These are phyloP conservation scores for Aspergillus puulaauensis DNA, from an alignment of 2,329 filamentous ascomycete species.

Conservation along the genomic window DNA sequence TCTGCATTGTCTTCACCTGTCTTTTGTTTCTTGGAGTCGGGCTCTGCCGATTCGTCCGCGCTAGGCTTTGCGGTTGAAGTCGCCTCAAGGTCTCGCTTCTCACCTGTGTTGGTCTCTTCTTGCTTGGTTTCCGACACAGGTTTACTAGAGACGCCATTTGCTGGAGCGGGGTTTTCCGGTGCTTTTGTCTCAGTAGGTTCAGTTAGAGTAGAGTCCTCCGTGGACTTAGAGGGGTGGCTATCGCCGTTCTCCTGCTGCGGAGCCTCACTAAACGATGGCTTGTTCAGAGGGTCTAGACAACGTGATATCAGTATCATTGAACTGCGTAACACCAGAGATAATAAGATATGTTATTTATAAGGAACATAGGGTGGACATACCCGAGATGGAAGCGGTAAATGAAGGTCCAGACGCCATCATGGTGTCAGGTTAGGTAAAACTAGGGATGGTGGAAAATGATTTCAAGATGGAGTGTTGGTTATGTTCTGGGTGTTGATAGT, in stretches of 20 bases:
- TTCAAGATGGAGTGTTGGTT: neutral
- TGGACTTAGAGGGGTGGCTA: conserved; percentile 1
- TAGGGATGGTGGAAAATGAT: conserved; percentile 16
- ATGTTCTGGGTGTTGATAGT: neutral
- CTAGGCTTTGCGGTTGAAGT: conserved; percentile 13
- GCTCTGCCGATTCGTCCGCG: conserved; percentile 19
- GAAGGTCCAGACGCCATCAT: conserved; percentile 33
- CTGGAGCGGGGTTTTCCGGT: conserved; percentile 2
- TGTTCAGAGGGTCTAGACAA: conserved; percentile 11
- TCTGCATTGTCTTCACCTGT: conserved; percentile 16
- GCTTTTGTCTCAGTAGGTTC: conserved; percentile 10
- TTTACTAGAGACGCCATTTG: neutral
- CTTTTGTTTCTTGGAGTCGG: conserved; percentile 38
- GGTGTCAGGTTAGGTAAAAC: conserved; percentile 5
- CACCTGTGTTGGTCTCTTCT: conserved; percentile 16
- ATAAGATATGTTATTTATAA: neutral
- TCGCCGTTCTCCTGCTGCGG: conserved; percentile 11
- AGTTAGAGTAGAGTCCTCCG: conserved; percentile 1
- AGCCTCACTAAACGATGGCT: neutral
- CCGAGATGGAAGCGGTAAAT: conserved; percentile 16
- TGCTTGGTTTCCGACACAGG: conserved; percentile 11
- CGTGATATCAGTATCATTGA: conserved; percentile 17
- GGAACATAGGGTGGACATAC: conserved; percentile 21
- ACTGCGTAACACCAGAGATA: neutral
- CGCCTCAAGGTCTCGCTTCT: conserved; percentile 26